These are phyloP conservation scores for Eutrema japonicum DNA, from an alignment of 345 rosid species.

Conservation along the genomic window DNA sequence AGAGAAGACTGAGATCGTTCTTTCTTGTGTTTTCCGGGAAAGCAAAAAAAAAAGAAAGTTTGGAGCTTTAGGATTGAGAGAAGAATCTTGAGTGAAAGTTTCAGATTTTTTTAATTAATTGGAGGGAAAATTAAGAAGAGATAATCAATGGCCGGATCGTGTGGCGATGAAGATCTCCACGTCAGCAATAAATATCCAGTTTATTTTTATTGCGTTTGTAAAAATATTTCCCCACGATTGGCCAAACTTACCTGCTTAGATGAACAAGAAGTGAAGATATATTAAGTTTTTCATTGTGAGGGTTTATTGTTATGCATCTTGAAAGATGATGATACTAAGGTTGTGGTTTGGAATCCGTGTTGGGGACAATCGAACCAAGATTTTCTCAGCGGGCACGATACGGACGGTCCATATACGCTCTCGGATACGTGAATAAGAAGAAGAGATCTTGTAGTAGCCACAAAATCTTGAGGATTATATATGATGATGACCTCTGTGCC, in stretches of 20 bases:
- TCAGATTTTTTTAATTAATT: not conserved
- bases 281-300: too few species aligned
- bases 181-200: conserved; percentile 35
- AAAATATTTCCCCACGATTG: too few species aligned
- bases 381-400: too few species aligned
- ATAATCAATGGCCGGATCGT: conserved; percentile 30
- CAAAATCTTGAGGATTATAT: not conserved
- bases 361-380: not conserved
- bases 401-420: too few species aligned
- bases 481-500: not conserved
- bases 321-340: not conserved
- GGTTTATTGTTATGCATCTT: not conserved
- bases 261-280: too few species aligned
- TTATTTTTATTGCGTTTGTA: not conserved
- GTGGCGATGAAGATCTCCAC: conserved; percentile 28
- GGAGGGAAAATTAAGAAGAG: conserved; percentile 33
- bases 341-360: not conserved
- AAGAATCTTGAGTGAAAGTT: conserved; percentile 20
- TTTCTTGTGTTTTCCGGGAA: conserved; percentile 1
- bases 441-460: not conserved
- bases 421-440: not conserved
- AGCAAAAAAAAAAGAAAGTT: not conserved
- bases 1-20: conserved; percentile 9
- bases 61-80: not conserved
- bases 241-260: too few species aligned